phyloP scores from a whole-genome alignment of 352 stramenopile genomes.

The Globisporangium irregulare region DNA sequence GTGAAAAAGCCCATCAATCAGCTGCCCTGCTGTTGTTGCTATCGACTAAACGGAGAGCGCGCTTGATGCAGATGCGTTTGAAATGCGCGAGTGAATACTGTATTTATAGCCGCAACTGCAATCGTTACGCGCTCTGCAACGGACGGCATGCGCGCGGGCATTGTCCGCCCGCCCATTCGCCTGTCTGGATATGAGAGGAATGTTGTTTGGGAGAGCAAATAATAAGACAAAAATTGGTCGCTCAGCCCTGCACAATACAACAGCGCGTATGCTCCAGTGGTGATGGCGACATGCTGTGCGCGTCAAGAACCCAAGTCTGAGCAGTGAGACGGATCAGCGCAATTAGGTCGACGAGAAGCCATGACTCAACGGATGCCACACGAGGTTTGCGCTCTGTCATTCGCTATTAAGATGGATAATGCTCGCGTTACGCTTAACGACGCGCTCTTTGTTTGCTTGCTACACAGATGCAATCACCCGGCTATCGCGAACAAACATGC shows the following conservation, averaged over 20 bases:
- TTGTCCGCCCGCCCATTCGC: neutral
- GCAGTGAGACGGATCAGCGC: neutral
- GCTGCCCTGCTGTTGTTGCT: neutral
- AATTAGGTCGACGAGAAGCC: neutral
- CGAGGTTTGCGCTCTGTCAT: conserved; percentile 1
- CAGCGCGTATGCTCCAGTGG: neutral
- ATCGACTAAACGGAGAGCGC: neutral
- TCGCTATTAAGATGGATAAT: neutral
- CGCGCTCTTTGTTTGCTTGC: neutral
- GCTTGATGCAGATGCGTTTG: neutral
- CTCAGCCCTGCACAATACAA: neutral
- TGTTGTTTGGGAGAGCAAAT: neutral
- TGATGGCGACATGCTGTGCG: neutral
- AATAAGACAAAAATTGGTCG: neutral
- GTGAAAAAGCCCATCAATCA: no score
- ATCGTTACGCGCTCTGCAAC: neutral
- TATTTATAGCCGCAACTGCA: conserved; percentile 5
- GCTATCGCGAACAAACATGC: conserved; percentile 12
- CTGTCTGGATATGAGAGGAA: neutral
- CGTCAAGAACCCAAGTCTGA: neutral
- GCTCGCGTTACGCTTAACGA: no score
- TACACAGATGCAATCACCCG: neutral
- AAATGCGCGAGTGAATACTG: neutral
- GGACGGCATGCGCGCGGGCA: neutral
- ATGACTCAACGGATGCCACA: conserved; percentile 9